Evolutionary conservation across 345 rosid genomes (phyloP).

Genomic region (Toxicodendron radicans): DNA sequence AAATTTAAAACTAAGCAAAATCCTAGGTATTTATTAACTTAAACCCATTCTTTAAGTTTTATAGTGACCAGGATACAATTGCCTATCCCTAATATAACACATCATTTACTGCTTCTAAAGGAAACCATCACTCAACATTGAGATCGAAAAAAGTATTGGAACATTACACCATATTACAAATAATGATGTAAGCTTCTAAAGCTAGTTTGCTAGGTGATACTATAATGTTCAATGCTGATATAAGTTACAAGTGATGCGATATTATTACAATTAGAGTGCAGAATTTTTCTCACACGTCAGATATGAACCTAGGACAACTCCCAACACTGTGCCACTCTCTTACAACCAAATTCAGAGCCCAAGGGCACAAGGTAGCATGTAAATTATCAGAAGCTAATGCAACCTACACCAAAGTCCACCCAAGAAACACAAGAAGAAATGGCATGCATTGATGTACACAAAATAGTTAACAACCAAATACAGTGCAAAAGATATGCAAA

Average conservation of each 20-base stretch:
- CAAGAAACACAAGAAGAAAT: neutral
- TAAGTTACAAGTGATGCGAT: neutral
- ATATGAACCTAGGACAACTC: neutral
- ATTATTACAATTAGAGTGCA: neutral
- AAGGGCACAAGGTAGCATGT: neutral
- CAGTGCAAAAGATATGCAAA: conserved; percentile 22
- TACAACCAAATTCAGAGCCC: neutral
- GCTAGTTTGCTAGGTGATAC: neutral
- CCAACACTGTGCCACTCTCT: neutral
- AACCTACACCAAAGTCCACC: neutral
- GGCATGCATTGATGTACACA: neutral
- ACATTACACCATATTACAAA: neutral
- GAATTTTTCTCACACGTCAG: neutral
- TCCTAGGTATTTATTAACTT: neutral
- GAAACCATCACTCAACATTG: neutral
- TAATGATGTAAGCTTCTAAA: neutral
- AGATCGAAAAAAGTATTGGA: neutral
- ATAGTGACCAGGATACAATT: neutral
- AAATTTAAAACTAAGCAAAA: conserved; percentile 3
- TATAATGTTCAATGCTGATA: neutral
- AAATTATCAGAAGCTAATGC: neutral
- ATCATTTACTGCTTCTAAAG: conserved; percentile 2
- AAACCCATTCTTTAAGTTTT: conserved; percentile 1
- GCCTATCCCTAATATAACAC: neutral
- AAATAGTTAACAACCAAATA: conserved; percentile 1